Base-by-base conservation (phyloP, 2,329 filamentous ascomycete species). In the Pyricularia grisea region DNA sequence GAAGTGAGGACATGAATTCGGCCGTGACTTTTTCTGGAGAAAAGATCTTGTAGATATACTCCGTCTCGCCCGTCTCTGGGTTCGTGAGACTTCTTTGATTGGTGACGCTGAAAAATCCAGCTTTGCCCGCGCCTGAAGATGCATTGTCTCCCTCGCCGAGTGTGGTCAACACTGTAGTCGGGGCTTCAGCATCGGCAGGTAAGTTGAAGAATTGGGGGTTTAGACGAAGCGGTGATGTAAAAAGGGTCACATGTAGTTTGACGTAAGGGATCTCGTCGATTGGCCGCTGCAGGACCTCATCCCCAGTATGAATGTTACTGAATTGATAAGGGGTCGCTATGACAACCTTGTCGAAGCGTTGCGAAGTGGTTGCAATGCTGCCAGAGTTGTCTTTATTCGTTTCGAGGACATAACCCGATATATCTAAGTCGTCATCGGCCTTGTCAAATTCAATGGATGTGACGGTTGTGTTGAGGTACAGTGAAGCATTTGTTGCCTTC, bases 181-280 rank as follows among this genome's bases (percentile, higher is more conserved):
- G 95, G 0, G 91, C 87, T 20, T 81, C 77, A 33, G 81, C 79
- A n/a, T 79, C 83, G 0, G 84, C 76, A 1, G 82, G 75, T 1
- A 96, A 82, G 69, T 87, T 87, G 82, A 98, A 98, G 76, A 88
- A 93, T 2, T 77, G 77, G 0, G 91, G 85, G 25, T 87, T 89
- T n/a, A 97, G 84, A n/a, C 81, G 84, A 73, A 89, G 87, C 0
- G 92, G 88, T 0, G 93, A 92, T 0, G 94, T 84, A 74, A 99
- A 94, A 0, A 98, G 86, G 0, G 94, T 98, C 68, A 97, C 94
- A 75, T 98, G 90, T 0, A 98, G 85, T 66, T 87, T 86, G 2
- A 93, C 92, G 77, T 97, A 99, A 0, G 92, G 91, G n/a, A 97
- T 89, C 65, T 86, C 78, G 72, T 95, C 91, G 1, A 96, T 93